Evolutionary conservation across 305 asterid species (phyloP).

Genomic region (Petunia hybrid): DNA sequence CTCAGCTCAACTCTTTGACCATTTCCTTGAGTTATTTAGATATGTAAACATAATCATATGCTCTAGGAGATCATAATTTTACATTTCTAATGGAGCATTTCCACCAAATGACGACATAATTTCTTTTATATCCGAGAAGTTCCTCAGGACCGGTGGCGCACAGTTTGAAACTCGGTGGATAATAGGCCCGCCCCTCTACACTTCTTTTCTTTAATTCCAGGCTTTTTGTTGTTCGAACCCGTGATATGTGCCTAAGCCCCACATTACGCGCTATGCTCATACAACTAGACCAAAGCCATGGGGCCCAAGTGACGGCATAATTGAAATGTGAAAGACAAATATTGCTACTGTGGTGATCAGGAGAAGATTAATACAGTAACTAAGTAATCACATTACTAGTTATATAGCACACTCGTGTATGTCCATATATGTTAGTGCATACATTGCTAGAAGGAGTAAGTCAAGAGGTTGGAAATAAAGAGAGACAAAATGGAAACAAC

Average conservation of each 20-base stretch:
- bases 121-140: too few relatives aligned
- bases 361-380: constrained; percentile 21
- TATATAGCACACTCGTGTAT: neutral
- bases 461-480: neutral
- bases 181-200: too few relatives aligned
- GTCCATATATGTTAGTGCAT: neutral
- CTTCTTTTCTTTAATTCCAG: too few relatives aligned
- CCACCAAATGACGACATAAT: neutral
- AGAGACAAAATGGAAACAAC: neutral
- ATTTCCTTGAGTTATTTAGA: constrained; percentile 16
- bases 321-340: constrained; percentile 15
- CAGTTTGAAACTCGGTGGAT: too few relatives aligned
- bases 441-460: neutral
- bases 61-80: neutral
- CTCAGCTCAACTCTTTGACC: neutral
- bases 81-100: constrained; percentile 21
- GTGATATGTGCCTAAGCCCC: too few relatives aligned
- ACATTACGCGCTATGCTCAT: too few relatives aligned
- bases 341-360: neutral
- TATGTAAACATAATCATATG: neutral
- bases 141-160: too few relatives aligned
- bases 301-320: neutral
- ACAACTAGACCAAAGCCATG: too few relatives aligned
- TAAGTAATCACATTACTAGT: constrained; percentile 3
- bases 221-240: too few relatives aligned